A percentile compares a stretch with the other conserved stretches of the same genome.
These are phyloP conservation scores for Lactarius evosmus DNA, from an alignment of 768 basidiomycete species.

Conservation along the genomic window DNA sequence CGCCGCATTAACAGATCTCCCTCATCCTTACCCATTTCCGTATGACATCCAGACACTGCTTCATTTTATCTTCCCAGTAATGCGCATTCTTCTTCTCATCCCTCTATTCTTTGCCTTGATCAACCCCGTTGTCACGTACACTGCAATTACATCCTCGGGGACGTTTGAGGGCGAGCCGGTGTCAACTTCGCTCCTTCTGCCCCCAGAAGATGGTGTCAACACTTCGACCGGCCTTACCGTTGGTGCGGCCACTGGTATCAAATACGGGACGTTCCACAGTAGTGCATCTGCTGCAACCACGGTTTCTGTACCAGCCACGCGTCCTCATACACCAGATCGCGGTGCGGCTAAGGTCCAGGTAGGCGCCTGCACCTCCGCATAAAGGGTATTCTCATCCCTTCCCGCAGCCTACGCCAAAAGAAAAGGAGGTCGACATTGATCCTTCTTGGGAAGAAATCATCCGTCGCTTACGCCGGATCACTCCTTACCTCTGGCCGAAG, in stretches of 20 bases:
- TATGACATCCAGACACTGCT: conserved; percentile 40
- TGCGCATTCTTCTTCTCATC: conserved; percentile 62
- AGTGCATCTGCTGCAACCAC: conserved; percentile 46
- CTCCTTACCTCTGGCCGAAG: conserved; percentile 84
- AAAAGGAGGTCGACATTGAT: conserved; percentile 55
- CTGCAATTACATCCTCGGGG: conserved; percentile 44
- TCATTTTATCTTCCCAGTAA: conserved; percentile 54
- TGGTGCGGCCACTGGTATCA: conserved; percentile 44
- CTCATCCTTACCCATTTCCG: conserved; percentile 28
- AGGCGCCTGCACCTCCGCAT: conserved; percentile 13
- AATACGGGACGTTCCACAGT: conserved; percentile 73
- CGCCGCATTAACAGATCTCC: conserved; percentile 15
- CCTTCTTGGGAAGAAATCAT: conserved; percentile 71
- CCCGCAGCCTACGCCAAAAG: conserved; percentile 30
- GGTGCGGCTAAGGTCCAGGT: conserved; percentile 30
- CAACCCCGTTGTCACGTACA: conserved; percentile 64
- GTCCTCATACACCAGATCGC: conserved; percentile 37
- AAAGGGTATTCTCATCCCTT: conserved; percentile 19
- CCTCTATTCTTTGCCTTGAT: conserved; percentile 59
- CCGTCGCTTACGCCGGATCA: conserved; percentile 58
- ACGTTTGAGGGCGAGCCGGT: conserved; percentile 38
- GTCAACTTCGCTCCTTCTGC: conserved; percentile 53
- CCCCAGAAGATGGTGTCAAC: conserved; percentile 44
- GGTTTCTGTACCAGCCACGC: conserved; percentile 51
- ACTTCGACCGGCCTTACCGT: conserved; percentile 53